These are phyloP conservation scores for Ceratocystiopsis sp. DNA, from an alignment of 2,329 filamentous ascomycete species.

Conservation along the genomic window DNA sequence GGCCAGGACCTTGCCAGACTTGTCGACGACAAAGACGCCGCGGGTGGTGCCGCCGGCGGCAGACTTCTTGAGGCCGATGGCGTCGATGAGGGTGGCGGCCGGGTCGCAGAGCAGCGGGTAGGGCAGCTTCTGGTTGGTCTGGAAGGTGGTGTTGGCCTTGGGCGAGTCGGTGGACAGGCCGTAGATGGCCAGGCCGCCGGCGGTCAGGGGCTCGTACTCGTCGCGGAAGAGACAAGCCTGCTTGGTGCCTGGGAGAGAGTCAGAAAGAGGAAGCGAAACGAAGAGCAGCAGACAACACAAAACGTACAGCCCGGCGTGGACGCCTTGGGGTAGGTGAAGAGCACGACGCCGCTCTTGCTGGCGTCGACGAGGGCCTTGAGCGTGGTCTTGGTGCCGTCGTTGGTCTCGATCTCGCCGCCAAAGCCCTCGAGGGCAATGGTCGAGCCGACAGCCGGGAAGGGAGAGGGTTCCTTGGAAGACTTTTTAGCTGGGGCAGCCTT, in stretches of 20 bases:
- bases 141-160: slow-evolving; percentile 86
- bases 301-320: slow-evolving; percentile 84
- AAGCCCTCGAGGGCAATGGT: slow-evolving; percentile 40
- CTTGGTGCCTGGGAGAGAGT: slow-evolving; percentile 50
- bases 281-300: background rate
- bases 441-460: slow-evolving; percentile 30
- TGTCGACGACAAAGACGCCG: slow-evolving; percentile 77
- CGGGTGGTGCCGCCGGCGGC: slow-evolving; percentile 58
- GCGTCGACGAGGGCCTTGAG: slow-evolving; percentile 66
- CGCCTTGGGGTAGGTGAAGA: slow-evolving; percentile 93
- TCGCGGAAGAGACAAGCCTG: slow-evolving; percentile 93
- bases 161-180: slow-evolving; percentile 77
- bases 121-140: slow-evolving; percentile 75
- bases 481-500: slow-evolving; percentile 9
- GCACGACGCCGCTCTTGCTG: slow-evolving; percentile 70
- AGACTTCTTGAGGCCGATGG: slow-evolving; percentile 78
- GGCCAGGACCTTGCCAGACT: slow-evolving; percentile 56
- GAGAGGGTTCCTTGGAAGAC: slow-evolving; percentile 16
- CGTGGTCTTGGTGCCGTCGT: slow-evolving; percentile 66
- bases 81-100: slow-evolving; percentile 53
- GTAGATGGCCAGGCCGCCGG: slow-evolving; percentile 70
- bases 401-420: slow-evolving; percentile 61
- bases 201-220: slow-evolving; percentile 56
- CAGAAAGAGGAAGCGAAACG: background rate
- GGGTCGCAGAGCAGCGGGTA: slow-evolving; percentile 83